Evolutionary conservation across 2,329 filamentous ascomycete species (phyloP), one percentile per base, ranked within the genome.

Genomic region (Cytospora piceae): DNA sequence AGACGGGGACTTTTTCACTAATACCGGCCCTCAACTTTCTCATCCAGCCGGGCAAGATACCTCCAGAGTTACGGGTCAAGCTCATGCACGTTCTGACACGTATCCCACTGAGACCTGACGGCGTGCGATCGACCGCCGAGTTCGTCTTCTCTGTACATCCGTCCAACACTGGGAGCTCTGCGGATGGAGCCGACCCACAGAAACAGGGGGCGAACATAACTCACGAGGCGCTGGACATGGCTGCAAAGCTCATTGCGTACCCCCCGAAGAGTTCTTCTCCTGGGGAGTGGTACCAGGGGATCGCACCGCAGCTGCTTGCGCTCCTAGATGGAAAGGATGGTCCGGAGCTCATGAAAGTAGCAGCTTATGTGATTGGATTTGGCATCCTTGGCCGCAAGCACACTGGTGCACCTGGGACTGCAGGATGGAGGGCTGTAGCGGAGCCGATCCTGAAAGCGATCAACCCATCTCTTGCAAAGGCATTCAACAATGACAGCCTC

Each of bases 81-180:
- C 73, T 92, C 1, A 79, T 88, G 70, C 81, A 81, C 64, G 80
- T 84, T 15, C 79, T 92, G 54, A 86, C 88, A 1, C 73, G 81
- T 15, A 72, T 92, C 12, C 89, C 90, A 1, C 78, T 91, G 31
- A 81, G 89, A 4, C 77, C 79, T 2, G 82, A 86, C 67, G 90
- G 90, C 22, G 87, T 92, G 17, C 83, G 89, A 39, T 83, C 86
- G 31, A 89, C 87, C 0, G 80, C 92, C 67, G 89, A 92, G 72
- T 92, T 92, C 72, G 81, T 92, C 42, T 89, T 91, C 65, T 83
- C 88, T 1, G 86, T 90, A 8, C 89, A 91, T 67, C 85, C 89
- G 0, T 82, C 84, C 67, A 81, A 78, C 69, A 76, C 77, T 8
- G 74, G 78, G 64, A 75, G 76, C 70, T 61, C 73, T 0, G 75